Percentiles rank a stretch among this genome's conserved stretches.
Conservation (phyloP, 108 stramenopile species). For the Cyclotella atomus region DNA sequence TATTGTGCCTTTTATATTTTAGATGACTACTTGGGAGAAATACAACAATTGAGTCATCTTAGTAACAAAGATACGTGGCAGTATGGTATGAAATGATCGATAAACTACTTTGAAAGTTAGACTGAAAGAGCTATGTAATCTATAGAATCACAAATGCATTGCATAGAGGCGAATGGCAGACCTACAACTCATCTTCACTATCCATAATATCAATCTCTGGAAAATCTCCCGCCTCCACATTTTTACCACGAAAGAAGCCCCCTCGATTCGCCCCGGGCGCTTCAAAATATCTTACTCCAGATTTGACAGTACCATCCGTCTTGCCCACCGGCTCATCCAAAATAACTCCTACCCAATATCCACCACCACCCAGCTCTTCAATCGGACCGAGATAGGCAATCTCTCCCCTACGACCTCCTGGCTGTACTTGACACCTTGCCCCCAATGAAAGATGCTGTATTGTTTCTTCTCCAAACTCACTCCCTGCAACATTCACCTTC, state of each 20-base stretch:
- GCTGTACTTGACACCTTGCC: conserved; percentile 90
- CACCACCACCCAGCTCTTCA: conserved; percentile 69
- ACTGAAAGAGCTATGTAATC: no score
- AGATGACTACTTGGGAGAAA: no score
- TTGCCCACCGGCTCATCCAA: conserved; percentile 96
- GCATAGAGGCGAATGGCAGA: no score
- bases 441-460: conserved; percentile 64
- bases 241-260: conserved; percentile 80
- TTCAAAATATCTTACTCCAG: conserved; percentile 71
- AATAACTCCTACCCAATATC: conserved; percentile 91
- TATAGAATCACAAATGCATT: no score
- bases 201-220: conserved; percentile 82
- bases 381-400: conserved; percentile 86
- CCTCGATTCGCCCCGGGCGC: conserved; percentile 59
- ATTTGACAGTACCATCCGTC: conserved; percentile 84
- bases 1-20: conserved; percentile 64
- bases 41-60: no score
- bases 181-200: conserved; percentile 56
- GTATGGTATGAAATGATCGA: no score
- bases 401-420: conserved; percentile 86
- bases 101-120: no score
- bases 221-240: conserved; percentile 83
- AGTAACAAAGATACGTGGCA: no score
- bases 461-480: conserved; percentile 50
- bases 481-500: conserved; percentile 10